Evolutionary conservation across 148 eudicot genomes (phyloP).

Genomic region (Persicaria maculosa): DNA sequence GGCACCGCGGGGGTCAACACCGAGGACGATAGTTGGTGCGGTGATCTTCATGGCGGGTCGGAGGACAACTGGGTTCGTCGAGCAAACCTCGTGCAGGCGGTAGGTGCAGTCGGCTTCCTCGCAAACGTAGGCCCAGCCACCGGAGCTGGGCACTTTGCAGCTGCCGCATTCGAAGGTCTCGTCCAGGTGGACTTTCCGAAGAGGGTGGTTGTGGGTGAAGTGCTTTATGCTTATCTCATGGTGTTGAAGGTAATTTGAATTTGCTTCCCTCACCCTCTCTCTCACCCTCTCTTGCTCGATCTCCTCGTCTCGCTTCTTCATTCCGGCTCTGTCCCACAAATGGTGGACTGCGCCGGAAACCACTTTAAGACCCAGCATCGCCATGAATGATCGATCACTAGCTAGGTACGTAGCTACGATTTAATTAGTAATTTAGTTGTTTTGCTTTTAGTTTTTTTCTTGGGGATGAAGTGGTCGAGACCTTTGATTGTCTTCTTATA

Average conservation of each 20-base stretch:
- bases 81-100: background rate
- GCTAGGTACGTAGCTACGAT: no score
- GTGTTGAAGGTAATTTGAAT: background rate
- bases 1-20: background rate
- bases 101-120: background rate
- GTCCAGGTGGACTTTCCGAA: background rate
- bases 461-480: no score
- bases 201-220: background rate
- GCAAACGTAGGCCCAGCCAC: background rate
- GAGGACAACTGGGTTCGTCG: background rate
- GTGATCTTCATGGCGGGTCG: background rate
- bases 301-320: background rate
- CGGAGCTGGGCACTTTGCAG: background rate
- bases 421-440: no score
- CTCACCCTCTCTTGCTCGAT: background rate
- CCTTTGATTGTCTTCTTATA: no score
- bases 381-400: no score
- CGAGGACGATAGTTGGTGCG: background rate
- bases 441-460: no score
- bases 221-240: background rate
- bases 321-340: background rate
- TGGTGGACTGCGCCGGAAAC: background rate
- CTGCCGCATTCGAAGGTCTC: background rate
- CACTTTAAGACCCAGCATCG: background rate
- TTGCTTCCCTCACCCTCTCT: background rate